Evolutionary conservation across 768 basidiomycete genomes (phyloP).

Genomic region (Kwoniella europaea): DNA sequence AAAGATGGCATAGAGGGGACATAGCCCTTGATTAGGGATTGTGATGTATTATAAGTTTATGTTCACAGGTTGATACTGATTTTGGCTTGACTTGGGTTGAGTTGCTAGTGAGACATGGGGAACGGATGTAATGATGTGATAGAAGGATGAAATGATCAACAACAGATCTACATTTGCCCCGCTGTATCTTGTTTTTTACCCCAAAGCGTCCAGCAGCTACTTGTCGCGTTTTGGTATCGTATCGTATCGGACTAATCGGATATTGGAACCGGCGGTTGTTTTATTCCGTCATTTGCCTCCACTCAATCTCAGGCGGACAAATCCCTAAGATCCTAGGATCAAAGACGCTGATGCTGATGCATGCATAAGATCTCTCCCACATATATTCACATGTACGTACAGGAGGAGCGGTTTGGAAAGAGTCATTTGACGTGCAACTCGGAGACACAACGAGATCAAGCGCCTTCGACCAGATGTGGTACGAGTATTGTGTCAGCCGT

Average conservation of each 20-base stretch:
- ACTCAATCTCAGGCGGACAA: neutral
- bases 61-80: neutral
- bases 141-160: neutral
- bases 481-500: too few relatives aligned
- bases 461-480: too few relatives aligned
- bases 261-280: neutral
- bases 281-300: neutral
- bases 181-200: neutral
- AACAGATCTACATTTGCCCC: neutral
- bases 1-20: constrained; percentile 20
- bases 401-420: too few relatives aligned
- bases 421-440: too few relatives aligned
- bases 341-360: too few relatives aligned
- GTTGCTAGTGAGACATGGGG: neutral
- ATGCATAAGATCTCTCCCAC: too few relatives aligned
- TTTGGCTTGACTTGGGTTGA: neutral
- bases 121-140: neutral
- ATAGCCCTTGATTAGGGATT: constrained; percentile 12
- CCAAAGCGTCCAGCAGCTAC: neutral
- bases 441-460: too few relatives aligned
- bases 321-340: neutral
- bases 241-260: neutral
- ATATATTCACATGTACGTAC: too few relatives aligned
- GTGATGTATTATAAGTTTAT: neutral
- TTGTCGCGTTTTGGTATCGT: neutral